These are phyloP conservation scores for Trichoderma cornu-damae DNA, from an alignment of 2,329 filamentous ascomycete species.

Conservation along the genomic window DNA sequence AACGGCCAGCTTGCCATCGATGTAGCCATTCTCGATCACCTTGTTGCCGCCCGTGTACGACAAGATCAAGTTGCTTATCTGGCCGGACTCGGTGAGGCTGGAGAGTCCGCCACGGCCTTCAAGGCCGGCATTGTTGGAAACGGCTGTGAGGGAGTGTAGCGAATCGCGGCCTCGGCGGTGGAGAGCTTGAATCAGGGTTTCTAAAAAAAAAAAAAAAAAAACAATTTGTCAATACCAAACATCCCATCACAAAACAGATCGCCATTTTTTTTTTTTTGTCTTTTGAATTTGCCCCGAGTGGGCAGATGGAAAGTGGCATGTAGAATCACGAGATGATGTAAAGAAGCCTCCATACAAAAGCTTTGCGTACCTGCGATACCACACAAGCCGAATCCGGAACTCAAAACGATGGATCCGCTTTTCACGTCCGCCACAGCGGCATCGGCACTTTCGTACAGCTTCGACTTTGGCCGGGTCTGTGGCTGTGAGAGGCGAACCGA, in stretches of 20 bases:
- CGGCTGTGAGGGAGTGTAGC: conserved; percentile 65
- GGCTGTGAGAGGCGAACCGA: conserved; percentile 17
- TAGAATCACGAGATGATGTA: not conserved
- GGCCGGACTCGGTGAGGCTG: conserved; percentile 61
- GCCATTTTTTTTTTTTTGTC: not conserved
- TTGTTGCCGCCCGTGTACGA: conserved; percentile 77
- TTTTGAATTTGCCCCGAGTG: not conserved
- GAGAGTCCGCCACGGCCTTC: conserved; percentile 64
- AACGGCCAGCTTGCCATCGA: conserved; percentile 67
- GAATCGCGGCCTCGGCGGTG: conserved; percentile 53
- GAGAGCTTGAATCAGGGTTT: conserved; percentile 68
- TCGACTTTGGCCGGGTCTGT: conserved; percentile 35
- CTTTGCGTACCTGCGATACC: conserved; percentile 58
- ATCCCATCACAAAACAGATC: not conserved
- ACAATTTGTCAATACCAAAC: not conserved
- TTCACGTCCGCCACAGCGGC: conserved; percentile 65
- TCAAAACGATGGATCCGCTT: conserved; percentile 65
- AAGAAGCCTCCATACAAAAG: not conserved
- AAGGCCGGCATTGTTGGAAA: conserved; percentile 75
- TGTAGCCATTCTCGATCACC: conserved; percentile 66
- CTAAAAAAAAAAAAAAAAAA: conserved; percentile 33
- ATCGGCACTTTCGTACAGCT: conserved; percentile 53
- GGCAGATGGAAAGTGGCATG: not conserved
- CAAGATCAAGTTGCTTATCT: conserved; percentile 66
- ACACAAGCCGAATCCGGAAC: conserved; percentile 77